Evolutionary conservation across 345 rosid species (phyloP), one percentile per base, ranked within the genome.

Genomic region (Gossypium australe): DNA sequence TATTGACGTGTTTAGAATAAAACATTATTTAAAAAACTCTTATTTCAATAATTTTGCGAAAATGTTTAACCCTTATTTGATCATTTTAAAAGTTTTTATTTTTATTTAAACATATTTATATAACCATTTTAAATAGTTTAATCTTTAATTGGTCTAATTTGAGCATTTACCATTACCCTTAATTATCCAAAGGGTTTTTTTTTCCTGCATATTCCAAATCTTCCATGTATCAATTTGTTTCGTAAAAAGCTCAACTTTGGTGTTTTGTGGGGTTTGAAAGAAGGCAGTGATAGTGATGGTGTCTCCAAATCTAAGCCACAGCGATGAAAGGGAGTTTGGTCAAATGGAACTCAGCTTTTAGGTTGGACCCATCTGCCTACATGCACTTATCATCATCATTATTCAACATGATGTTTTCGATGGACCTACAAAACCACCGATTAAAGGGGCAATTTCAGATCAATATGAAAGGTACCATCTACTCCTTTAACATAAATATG

Each of bases 21-120:
- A 34, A 5, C 0, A 34, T 4, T 5, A 5, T 34, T 0, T 4
- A 5, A 34, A 4, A 34, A 34, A 1, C 0, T 5, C 1, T 5
- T 34, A 5, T 34, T 34, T 34, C 1, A 5, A 34, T 0, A 4
- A 1, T 34, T 34, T 34, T 0, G 7, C 7, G 1, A 34, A 34
- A 34, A 34, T 1, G 0, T 34, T 34, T 34, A 5, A 34, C 7
- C 1, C 1, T 5, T 34, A 34, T 34, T 34, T 5, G 1, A 34
- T 34, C 0, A 34, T 34, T 34, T 34, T 5, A 0, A 34, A 34
- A 34, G 6, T 4, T 34, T 34, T 34, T 0, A 4, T 34, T 1
- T 34, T 34, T 0, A 34, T 34, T 34, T 34, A 4, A 34, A 0
- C 7, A 34, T 4, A 4, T 34, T 34, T 34, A 34, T 34, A 34